Percentiles rank a stretch among this genome's conserved stretches.
Evolutionary conservation across 2,329 filamentous ascomycete genomes (phyloP).

Genomic region (Apiospora rasikravindrae): DNA sequence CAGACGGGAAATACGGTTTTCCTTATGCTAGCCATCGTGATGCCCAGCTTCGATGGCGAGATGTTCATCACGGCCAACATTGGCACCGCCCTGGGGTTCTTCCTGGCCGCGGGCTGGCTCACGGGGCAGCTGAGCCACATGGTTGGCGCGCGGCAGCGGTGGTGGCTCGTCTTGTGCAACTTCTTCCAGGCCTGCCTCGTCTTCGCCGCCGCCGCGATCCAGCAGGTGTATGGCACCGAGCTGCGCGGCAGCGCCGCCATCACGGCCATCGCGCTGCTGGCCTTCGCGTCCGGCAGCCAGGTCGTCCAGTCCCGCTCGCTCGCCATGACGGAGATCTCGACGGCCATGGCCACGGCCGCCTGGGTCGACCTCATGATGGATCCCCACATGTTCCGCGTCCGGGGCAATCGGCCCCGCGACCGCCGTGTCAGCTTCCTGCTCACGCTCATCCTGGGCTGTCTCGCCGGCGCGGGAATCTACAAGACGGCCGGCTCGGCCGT

Average conservation of each 20-base stretch:
- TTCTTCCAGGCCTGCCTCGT: slow-evolving; percentile 60
- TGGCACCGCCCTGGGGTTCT: slow-evolving; percentile 58
- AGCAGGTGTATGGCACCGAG: slow-evolving; percentile 46
- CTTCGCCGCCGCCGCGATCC: slow-evolving; percentile 56
- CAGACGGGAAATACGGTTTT: slow-evolving; percentile 71
- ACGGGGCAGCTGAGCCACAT: slow-evolving; percentile 63
- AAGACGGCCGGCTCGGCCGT: slow-evolving; percentile 47
- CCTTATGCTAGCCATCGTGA: slow-evolving; percentile 56
- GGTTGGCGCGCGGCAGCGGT: slow-evolving; percentile 54
- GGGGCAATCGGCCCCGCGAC: slow-evolving; percentile 55
- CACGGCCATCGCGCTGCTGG: slow-evolving; percentile 55
- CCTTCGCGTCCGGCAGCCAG: slow-evolving; percentile 62
- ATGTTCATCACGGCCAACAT: slow-evolving; percentile 61
- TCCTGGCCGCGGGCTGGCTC: slow-evolving; percentile 58
- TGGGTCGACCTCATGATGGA: slow-evolving; percentile 67
- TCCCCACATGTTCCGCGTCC: slow-evolving; percentile 47
- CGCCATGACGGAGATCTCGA: slow-evolving; percentile 65
- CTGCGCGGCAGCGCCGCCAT: slow-evolving; percentile 46
- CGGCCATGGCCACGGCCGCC: slow-evolving; percentile 68
- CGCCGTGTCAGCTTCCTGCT: slow-evolving; percentile 56
- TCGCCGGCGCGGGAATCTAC: slow-evolving; percentile 58
- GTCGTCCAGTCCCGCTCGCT: slow-evolving; percentile 62
- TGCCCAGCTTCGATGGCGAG: slow-evolving; percentile 52
- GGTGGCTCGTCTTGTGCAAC: slow-evolving; percentile 61
- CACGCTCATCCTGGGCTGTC: slow-evolving; percentile 52